These are phyloP conservation scores for Eimeria praecox DNA, from an alignment of 169 alveolate genomes.

Conservation along the genomic window DNA sequence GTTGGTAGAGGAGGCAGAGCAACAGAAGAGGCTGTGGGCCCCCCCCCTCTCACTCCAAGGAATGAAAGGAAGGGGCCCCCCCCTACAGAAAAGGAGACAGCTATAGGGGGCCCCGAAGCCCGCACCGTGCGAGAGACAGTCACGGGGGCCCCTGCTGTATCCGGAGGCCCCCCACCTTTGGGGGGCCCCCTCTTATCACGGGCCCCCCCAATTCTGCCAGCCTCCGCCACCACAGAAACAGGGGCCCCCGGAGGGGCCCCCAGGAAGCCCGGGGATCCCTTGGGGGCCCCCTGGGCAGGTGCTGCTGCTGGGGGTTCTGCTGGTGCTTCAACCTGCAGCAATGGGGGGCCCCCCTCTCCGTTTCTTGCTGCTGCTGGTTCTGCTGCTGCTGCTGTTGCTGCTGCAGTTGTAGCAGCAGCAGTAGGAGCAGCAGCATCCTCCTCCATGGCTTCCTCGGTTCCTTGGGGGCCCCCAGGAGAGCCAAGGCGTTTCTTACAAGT, in stretches of 20 bases:
- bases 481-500: not conserved
- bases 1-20: not conserved
- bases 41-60: not conserved
- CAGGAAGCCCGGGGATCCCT: not conserved
- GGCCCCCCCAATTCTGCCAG: slow-evolving; percentile 31
- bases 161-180: not conserved
- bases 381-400: not conserved
- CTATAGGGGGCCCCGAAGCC: not conserved
- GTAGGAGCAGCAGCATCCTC: not conserved
- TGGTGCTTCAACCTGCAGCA: not conserved
- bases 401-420: not conserved
- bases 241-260: slow-evolving; percentile 5
- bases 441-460: not conserved
- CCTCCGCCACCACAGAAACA: slow-evolving; percentile 28
- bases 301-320: slow-evolving; percentile 13
- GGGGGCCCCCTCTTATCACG: slow-evolving; percentile 17
- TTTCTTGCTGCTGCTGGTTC: not conserved
- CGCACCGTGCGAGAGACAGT: not conserved
- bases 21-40: not conserved
- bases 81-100: not conserved
- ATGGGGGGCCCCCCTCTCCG: not conserved
- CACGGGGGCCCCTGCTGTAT: not conserved
- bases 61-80: slow-evolving; percentile 43
- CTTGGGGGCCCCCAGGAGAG: slow-evolving; percentile 1
- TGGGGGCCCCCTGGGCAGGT: slow-evolving; percentile 46